These are phyloP conservation scores for Exserohilum turcica DNA, from an alignment of 2,329 filamentous ascomycete species.

Conservation along the genomic window DNA sequence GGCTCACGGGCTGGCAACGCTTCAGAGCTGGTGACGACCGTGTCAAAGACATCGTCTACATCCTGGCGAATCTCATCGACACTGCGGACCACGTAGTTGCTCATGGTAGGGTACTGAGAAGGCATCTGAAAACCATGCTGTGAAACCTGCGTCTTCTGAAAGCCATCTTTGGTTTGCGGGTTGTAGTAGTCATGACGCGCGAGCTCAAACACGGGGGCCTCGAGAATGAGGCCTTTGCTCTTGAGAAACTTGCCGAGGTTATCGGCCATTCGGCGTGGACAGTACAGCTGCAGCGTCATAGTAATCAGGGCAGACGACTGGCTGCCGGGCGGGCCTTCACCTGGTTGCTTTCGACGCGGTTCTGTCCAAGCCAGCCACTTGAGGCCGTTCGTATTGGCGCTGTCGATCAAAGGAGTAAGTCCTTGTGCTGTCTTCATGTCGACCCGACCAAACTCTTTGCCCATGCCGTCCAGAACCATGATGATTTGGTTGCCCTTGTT, in stretches of 20 bases:
- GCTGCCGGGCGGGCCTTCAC: conserved; percentile 56
- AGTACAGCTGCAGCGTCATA: conserved; percentile 79
- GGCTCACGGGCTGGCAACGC: conserved; percentile 76
- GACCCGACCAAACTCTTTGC: conserved; percentile 75
- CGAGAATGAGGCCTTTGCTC: conserved; percentile 69
- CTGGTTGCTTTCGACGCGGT: conserved; percentile 64
- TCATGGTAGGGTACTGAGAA: conserved; percentile 9
- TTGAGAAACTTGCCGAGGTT: conserved; percentile 71
- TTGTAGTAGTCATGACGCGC: conserved; percentile 75
- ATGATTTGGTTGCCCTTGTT: conserved; percentile 68
- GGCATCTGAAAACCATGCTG: conserved; percentile 21
- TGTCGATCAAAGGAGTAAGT: conserved; percentile 74
- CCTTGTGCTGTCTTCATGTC: conserved; percentile 70
- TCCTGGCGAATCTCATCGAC: conserved; percentile 86
- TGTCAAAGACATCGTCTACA: conserved; percentile 86
- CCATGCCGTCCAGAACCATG: conserved; percentile 73
- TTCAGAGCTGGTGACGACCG: conserved; percentile 70
- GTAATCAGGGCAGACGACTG: conserved; percentile 42
- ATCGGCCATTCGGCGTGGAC: conserved; percentile 68
- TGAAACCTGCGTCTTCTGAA: conserved; percentile 19
- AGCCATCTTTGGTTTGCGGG: conserved; percentile 61
- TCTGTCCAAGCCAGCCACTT: conserved; percentile 74
- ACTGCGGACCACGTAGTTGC: conserved; percentile 28
- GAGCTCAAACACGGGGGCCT: conserved; percentile 64
- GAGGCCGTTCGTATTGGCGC: conserved; percentile 63